phyloP scores from a whole-genome alignment of 192 early-diverging fungal species.

The Gaertneriomyces semiglobifer region DNA sequence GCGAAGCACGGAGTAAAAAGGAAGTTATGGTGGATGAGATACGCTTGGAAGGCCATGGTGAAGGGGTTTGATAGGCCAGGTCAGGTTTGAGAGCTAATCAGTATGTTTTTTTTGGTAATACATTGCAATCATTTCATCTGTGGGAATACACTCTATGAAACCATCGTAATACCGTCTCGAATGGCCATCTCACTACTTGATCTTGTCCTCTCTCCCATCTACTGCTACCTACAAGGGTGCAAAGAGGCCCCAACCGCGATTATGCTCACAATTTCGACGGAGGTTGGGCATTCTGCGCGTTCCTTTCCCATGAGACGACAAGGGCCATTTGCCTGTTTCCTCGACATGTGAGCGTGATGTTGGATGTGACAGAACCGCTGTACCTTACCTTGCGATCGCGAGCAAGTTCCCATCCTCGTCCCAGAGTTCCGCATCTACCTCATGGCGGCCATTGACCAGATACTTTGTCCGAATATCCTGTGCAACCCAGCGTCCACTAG shows the following conservation, averaged over 20 bases:
- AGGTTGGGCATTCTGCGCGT: background rate
- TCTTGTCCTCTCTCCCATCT: no score
- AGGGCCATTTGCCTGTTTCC: conserved; percentile 12
- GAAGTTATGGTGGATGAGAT: conserved; percentile 22
- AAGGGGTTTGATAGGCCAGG: background rate
- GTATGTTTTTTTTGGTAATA: background rate
- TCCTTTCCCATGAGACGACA: conserved; percentile 9
- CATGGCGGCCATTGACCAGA: background rate
- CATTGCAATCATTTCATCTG: no score
- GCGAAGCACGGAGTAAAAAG: conserved; percentile 4
- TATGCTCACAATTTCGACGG: no score
- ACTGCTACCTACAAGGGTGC: no score
- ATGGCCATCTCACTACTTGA: no score
- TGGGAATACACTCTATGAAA: no score
- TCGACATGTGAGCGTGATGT: background rate
- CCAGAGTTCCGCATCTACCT: conserved; percentile 5
- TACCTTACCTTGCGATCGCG: conserved; percentile 7
- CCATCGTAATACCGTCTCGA: no score
- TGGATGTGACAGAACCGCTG: background rate
- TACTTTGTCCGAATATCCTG: background rate
- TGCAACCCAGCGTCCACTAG: background rate
- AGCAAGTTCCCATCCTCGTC: background rate
- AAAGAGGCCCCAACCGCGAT: no score
- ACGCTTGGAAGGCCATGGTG: conserved; percentile 7
- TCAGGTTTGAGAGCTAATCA: background rate